Conservation (phyloP, 2,329 filamentous ascomycete species). For the Ascochyta koolunga region DNA sequence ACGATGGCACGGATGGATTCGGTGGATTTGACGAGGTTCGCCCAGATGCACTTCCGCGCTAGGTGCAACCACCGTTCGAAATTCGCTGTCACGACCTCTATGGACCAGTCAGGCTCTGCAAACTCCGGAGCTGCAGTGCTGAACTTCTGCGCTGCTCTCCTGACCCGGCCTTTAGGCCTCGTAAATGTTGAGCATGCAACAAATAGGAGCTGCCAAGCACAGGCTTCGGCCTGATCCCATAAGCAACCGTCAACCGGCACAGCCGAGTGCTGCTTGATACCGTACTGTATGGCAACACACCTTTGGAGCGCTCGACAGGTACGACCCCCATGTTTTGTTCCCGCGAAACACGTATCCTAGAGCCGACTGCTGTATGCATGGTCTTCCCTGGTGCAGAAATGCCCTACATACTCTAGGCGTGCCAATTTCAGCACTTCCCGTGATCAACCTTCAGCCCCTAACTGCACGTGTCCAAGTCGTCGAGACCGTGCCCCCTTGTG, state of each 20-base stretch:
- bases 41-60: conserved; percentile 25
- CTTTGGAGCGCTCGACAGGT: conserved; percentile 10
- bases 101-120: conserved; percentile 22
- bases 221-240: conserved; percentile 4
- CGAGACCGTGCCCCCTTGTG: conserved; percentile 5
- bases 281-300: not conserved
- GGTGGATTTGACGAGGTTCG: conserved; percentile 26
- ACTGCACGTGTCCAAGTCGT: conserved; percentile 10
- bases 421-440: conserved; percentile 20
- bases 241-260: conserved; percentile 8
- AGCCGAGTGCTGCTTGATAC: conserved; percentile 3
- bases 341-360: conserved; percentile 12
- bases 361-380: conserved; percentile 9
- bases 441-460: conserved; percentile 19
- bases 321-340: conserved; percentile 12
- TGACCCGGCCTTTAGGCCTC: conserved; percentile 13
- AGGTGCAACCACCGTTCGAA: conserved; percentile 17
- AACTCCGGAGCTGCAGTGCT: conserved; percentile 25
- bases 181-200: conserved; percentile 11
- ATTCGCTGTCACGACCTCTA: conserved; percentile 9
- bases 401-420: conserved; percentile 11
- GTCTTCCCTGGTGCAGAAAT: conserved; percentile 16
- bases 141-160: conserved; percentile 24
- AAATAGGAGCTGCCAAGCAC: conserved; percentile 20
- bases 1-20: conserved; percentile 18